A percentile compares a stretch with the other conserved stretches of the same genome.
phyloP scores from a whole-genome alignment of 768 basidiomycete species.

The Boletellus sp. region DNA sequence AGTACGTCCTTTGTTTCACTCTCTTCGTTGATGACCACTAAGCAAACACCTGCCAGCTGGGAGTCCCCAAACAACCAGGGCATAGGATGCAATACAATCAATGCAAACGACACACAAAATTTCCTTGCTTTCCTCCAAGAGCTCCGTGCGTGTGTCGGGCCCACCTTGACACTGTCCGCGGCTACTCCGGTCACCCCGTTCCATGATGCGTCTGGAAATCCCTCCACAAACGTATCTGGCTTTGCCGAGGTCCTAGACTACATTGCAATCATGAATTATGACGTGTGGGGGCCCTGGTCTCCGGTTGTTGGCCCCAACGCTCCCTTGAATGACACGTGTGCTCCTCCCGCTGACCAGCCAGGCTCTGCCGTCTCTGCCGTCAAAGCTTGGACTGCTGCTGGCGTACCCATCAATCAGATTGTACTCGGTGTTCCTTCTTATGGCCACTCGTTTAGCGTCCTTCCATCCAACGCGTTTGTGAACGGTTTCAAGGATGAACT shows the following conservation, averaged over 20 bases:
- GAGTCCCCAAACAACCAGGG: conserved; percentile 75
- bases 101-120: conserved; percentile 62
- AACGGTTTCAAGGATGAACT: conserved; percentile 35
- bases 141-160: conserved; percentile 51
- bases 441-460: conserved; percentile 66
- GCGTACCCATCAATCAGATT: conserved; percentile 66
- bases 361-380: conserved; percentile 79
- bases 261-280: conserved; percentile 65
- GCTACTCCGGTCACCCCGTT: conserved; percentile 69
- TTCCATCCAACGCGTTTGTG: conserved; percentile 35
- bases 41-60: conserved; percentile 54
- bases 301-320: conserved; percentile 72
- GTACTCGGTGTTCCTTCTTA: conserved; percentile 81
- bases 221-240: conserved; percentile 63
- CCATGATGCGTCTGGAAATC: conserved; percentile 51
- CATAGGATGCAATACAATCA: conserved; percentile 64
- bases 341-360: conserved; percentile 47
- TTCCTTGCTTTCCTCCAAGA: conserved; percentile 72
- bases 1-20: conserved; percentile 17
- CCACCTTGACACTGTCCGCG: conserved; percentile 62
- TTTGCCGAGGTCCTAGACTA: conserved; percentile 71
- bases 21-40: not conserved
- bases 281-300: conserved; percentile 52
- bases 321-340: conserved; percentile 76
- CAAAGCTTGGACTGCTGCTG: conserved; percentile 67